Base-by-base conservation (phyloP, 169 alveolate genomes). In the Eimeria maxima region DNA sequence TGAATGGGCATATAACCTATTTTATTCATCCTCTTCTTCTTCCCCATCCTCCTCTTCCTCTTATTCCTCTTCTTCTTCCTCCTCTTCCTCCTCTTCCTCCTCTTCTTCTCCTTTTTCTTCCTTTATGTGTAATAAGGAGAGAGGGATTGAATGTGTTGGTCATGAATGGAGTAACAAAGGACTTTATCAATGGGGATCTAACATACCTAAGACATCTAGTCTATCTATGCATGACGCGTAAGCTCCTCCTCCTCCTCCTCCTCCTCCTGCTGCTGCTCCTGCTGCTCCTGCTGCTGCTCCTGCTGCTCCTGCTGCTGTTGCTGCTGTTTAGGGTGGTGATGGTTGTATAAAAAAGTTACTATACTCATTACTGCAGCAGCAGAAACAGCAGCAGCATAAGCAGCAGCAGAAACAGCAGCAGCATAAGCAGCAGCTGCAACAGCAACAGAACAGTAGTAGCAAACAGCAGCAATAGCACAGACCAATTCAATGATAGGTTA, bases 171-270 rank as follows among this genome's bases (percentile, higher is more conserved):
- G 47, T 27, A 29, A 33, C 8, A 33, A 13, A 29, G 65, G 60
- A 14, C 42, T 78, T 29, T 78, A 42, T 47, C 89, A 78, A 65
- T 78, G 89, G 89, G 89, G 89, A 13, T 18, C 89, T n/a, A 10
- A 8, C 0, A 65, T 44, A 5, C 89, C 89, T 2, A 78, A 78
- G 65, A 78, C 20, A 22, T 53, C 89, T 11, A 33, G 20, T 5
- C 16, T 6, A 18, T 5, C 60, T 5, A 4, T 78, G 16, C 65
- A 60, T 38, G 89, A 78, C 3, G 63, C 38, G 89, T 78, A 29
- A 78, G 89, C 6, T 18, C 3, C 6, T 33, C 65, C 2, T 13
- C 22, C 10, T 14, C 24, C 18, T 73, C 18, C 10, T 4, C 13
- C 50, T 24, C 16, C 44, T 27, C 7, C 16, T 67, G 7, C 8